phyloP scores from a whole-genome alignment of 768 basidiomycete genomes.

The Rhodocollybia butyracea region DNA sequence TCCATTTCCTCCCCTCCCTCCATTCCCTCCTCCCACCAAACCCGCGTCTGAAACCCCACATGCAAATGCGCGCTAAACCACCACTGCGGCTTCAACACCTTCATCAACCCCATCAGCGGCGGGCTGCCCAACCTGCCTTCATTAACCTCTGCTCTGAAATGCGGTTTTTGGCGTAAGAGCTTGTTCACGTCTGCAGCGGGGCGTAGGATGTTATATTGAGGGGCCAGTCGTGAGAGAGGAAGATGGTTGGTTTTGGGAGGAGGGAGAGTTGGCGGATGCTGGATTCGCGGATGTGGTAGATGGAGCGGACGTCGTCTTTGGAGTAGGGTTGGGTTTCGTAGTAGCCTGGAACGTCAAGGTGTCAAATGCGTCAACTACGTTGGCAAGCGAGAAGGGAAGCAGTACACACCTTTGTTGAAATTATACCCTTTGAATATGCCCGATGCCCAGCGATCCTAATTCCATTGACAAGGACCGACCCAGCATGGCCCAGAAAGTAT shows the following conservation, averaged over 20 bases:
- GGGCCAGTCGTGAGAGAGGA: conserved; percentile 98
- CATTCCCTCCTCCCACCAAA: conserved; percentile 17
- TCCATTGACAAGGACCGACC: conserved; percentile 85
- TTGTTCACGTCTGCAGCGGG: conserved; percentile 38
- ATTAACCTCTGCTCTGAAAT: conserved; percentile 68
- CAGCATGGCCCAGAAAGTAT: conserved; percentile 92
- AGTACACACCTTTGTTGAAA: conserved; percentile 57
- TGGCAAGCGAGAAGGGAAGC: neutral
- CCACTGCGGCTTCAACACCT: conserved; percentile 69
- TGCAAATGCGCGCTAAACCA: conserved; percentile 97
- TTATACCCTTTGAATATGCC: conserved; percentile 86
- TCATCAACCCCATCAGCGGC: conserved; percentile 76
- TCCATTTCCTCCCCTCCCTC: neutral
- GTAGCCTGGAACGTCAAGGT: conserved; percentile 52
- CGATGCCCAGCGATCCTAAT: conserved; percentile 87
- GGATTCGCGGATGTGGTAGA: conserved; percentile 90
- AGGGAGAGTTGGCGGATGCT: conserved; percentile 66
- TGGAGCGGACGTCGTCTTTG: conserved; percentile 65
- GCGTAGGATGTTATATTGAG: conserved; percentile 80
- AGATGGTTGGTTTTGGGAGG: conserved; percentile 54
- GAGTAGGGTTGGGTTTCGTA: conserved; percentile 84
- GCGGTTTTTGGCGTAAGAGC: conserved; percentile 74
- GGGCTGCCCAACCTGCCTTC: conserved; percentile 78
- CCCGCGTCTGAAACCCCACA: conserved; percentile 75
- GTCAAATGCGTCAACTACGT: too few species aligned